Conservation (phyloP, 352 stramenopile species). For the Pilasporangium apinafurcum region DNA sequence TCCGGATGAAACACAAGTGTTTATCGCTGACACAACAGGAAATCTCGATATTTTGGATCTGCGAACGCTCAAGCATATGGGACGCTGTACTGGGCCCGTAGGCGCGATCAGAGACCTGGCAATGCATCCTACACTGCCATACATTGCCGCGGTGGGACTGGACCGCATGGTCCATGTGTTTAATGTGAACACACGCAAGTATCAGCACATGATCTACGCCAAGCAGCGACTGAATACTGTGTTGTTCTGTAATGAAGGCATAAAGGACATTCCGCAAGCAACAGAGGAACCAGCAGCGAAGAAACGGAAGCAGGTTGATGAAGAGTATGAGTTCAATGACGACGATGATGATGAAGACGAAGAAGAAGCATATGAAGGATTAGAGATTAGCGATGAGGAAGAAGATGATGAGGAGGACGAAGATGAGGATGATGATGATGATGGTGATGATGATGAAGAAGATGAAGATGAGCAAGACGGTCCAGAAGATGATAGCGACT, state of each 20-base stretch:
- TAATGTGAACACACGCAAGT: slow-evolving; percentile 81
- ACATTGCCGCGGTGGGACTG: slow-evolving; percentile 87
- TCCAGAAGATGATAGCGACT: slow-evolving; percentile 33
- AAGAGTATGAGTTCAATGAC: slow-evolving; percentile 26
- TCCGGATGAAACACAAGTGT: slow-evolving; percentile 70
- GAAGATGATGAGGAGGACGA: slow-evolving; percentile 44
- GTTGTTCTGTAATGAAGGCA: slow-evolving; percentile 81
- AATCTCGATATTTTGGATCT: slow-evolving; percentile 88
- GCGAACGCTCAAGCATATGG: slow-evolving; percentile 79
- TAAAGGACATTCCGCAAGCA: slow-evolving; percentile 41
- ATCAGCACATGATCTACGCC: slow-evolving; percentile 64
- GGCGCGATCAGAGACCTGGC: slow-evolving; percentile 88
- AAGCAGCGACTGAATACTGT: slow-evolving; percentile 90
- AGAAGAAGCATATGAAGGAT: slow-evolving; percentile 78
- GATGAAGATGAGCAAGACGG: slow-evolving; percentile 25
- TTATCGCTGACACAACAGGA: slow-evolving; percentile 86
- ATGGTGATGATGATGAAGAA: slow-evolving; percentile 23
- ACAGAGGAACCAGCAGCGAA: slow-evolving; percentile 30
- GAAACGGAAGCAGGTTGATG: slow-evolving; percentile 35
- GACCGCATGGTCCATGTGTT: slow-evolving; percentile 94
- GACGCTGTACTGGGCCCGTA: slow-evolving; percentile 83
- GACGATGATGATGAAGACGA: slow-evolving; percentile 64
- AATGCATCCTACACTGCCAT: slow-evolving; percentile 86
- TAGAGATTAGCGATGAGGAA: slow-evolving; percentile 67
- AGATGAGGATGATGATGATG: slow-evolving; percentile 34